Evolutionary conservation across 768 basidiomycete genomes (phyloP).

Genomic region (Kockovaella imperatae): DNA sequence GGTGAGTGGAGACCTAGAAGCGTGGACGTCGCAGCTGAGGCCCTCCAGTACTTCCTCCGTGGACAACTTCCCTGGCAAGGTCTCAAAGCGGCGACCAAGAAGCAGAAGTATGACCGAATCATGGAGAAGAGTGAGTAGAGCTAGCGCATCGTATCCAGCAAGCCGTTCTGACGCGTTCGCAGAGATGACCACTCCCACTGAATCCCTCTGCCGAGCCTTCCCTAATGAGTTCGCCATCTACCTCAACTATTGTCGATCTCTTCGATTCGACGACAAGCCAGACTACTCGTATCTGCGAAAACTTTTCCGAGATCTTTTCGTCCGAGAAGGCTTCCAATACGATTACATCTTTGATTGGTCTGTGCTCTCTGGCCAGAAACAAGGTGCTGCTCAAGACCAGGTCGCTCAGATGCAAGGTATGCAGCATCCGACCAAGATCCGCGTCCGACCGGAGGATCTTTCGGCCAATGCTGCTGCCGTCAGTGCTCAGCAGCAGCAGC

Average conservation of each 20-base stretch:
- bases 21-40: neutral
- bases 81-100: conserved; percentile 99
- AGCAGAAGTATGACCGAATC: conserved; percentile 99
- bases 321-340: conserved; percentile 95
- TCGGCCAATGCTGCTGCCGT: conserved; percentile 5
- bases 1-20: conserved; percentile 42
- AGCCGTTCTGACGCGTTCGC: conserved; percentile 4
- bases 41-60: conserved; percentile 76
- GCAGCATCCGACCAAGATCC: conserved; percentile 7
- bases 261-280: conserved; percentile 99
- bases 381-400: conserved; percentile 5
- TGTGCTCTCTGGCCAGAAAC: conserved; percentile 29
- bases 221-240: conserved; percentile 99
- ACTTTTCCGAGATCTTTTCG: conserved; percentile 91
- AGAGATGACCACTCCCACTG: conserved; percentile 81
- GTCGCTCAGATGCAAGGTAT: conserved; percentile 4
- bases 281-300: conserved; percentile 99
- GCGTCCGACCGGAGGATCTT: conserved; percentile 19
- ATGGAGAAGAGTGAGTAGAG: conserved; percentile 80
- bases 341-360: conserved; percentile 99
- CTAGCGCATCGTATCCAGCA: neutral
- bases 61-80: conserved; percentile 98
- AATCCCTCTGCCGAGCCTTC: conserved; percentile 96
- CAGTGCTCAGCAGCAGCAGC: conserved; percentile 7
- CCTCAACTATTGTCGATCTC: conserved; percentile 96